phyloP scores from a whole-genome alignment of 805 yeast genomes.

The Metschnikowia hibisci region DNA sequence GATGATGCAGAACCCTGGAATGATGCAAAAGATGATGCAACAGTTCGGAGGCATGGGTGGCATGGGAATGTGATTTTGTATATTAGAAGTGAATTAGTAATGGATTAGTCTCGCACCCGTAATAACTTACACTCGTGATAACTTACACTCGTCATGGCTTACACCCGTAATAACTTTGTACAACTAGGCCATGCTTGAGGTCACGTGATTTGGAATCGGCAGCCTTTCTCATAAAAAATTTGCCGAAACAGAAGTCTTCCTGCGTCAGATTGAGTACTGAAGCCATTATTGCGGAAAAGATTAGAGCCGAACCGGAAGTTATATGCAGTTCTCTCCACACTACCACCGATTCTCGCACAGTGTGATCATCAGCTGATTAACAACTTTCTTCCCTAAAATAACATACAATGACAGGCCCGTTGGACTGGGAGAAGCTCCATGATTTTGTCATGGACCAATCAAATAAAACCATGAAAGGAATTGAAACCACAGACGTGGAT shows the following conservation, averaged over 20 bases:
- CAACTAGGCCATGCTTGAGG: no score
- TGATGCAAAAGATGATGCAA: constrained; percentile 68
- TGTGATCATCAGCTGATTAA: neutral
- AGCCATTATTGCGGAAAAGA: no score
- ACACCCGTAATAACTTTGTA: no score
- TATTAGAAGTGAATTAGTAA: neutral
- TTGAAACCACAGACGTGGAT: constrained; percentile 44
- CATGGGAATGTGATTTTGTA: constrained; percentile 5
- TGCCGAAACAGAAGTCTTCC: no score
- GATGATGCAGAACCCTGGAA: constrained; percentile 54
- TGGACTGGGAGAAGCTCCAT: constrained; percentile 14
- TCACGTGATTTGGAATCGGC: no score
- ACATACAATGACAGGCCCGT: neutral
- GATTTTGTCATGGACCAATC: constrained; percentile 14
- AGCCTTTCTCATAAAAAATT: no score
- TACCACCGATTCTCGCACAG: neutral
- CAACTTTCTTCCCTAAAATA: neutral
- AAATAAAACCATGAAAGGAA: constrained; percentile 22
- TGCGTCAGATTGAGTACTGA: no score
- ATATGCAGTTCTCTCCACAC: neutral
- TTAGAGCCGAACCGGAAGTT: no score
- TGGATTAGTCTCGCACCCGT: no score
- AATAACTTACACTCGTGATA: no score
- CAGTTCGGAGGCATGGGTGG: constrained; percentile 50
- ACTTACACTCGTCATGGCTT: no score